A percentile compares a stretch with the other conserved stretches of the same genome.
These are phyloP conservation scores for Synchytrium microbalum DNA, from an alignment of 371 early-diverging fungal genomes.

Conservation along the genomic window DNA sequence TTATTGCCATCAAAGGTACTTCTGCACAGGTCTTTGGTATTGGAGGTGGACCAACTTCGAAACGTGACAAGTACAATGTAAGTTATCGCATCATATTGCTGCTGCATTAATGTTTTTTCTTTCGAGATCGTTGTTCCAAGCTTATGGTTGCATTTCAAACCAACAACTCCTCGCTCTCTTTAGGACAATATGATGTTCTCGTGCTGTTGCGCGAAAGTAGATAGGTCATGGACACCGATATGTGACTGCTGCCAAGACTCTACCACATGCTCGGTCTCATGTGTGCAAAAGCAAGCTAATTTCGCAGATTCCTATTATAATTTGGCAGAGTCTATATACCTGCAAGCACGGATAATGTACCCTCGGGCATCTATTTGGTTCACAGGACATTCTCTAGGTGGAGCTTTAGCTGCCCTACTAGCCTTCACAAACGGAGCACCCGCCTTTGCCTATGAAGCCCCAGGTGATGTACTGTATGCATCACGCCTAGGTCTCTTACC, in stretches of 20 bases:
- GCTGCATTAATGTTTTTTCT: neutral
- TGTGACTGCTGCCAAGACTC: slow-evolving; percentile 58
- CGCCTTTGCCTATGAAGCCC: slow-evolving; percentile 77
- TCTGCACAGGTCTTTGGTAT: slow-evolving; percentile 21
- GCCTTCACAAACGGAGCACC: slow-evolving; percentile 83
- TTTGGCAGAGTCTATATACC: slow-evolving; percentile 17
- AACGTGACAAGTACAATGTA: slow-evolving; percentile 81
- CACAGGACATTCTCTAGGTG: slow-evolving; percentile 93
- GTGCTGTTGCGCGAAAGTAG: slow-evolving; percentile 94
- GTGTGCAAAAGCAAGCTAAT: slow-evolving; percentile 46
- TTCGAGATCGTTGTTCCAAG: neutral
- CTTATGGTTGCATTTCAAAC: neutral
- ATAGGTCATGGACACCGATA: slow-evolving; percentile 71
- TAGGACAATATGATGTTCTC: slow-evolving; percentile 84
- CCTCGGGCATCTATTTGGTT: slow-evolving; percentile 64
- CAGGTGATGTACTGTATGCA: slow-evolving; percentile 80
- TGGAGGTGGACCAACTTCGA: slow-evolving; percentile 70
- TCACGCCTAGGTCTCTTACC: slow-evolving; percentile 67
- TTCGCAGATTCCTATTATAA: slow-evolving; percentile 19
- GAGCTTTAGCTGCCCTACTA: slow-evolving; percentile 69
- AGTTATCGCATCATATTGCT: slow-evolving; percentile 70
- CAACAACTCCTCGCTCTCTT: no score
- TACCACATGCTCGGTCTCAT: slow-evolving; percentile 48
- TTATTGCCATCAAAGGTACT: slow-evolving; percentile 73
- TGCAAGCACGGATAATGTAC: slow-evolving; percentile 8